Conservation (phyloP, 2,329 filamentous ascomycete genomes). For the Ophiostoma triangulosporum region DNA sequence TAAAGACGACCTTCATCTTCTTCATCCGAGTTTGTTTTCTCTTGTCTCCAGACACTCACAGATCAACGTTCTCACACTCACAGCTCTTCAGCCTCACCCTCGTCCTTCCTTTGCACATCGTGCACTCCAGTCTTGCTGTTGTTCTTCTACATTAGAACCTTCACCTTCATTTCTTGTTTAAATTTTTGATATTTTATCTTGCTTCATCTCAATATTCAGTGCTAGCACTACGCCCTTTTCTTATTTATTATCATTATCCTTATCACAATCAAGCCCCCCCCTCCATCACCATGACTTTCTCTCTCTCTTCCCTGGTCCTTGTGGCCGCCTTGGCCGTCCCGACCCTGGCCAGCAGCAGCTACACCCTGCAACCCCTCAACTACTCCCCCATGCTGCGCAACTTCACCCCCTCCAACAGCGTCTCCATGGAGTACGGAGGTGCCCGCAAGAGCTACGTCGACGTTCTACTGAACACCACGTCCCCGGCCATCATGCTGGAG, state of each 20-base stretch:
- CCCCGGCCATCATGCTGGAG: slow-evolving; percentile 21
- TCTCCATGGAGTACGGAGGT: slow-evolving; percentile 11
- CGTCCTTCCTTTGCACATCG: no score
- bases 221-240: no score
- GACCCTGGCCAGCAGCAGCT: not conserved
- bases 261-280: no score
- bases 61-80: not conserved
- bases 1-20: not conserved
- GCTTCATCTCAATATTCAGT: not conserved
- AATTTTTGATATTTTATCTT: not conserved
- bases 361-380: not conserved
- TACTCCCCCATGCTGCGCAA: not conserved
- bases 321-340: not conserved
- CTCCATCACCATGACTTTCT: not conserved
- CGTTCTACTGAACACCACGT: slow-evolving; percentile 17
- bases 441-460: slow-evolving; percentile 11
- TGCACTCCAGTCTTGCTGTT: not conserved
- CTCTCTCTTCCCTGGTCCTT: not conserved
- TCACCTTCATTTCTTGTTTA: not conserved
- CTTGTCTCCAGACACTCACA: not conserved
- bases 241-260: not conserved
- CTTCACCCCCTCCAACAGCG: slow-evolving; percentile 1
- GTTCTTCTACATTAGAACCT: not conserved
- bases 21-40: not conserved
- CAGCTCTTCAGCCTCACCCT: no score